Evolutionary conservation across 164 flowering plant species (phyloP).

Genomic region (Chimonanthus praecox): DNA sequence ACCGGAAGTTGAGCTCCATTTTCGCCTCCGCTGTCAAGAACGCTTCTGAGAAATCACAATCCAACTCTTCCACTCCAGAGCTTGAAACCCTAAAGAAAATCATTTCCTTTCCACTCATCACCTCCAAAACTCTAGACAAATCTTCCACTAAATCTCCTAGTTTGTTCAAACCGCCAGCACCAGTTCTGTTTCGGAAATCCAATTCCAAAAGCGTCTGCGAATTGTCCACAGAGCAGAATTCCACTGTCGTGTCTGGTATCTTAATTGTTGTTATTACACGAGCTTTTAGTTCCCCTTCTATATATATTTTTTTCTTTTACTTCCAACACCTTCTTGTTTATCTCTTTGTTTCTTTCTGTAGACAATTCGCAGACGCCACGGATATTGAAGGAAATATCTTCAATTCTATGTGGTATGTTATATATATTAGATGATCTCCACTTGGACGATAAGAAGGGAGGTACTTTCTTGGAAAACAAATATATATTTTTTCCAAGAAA

Average conservation of each 20-base stretch:
- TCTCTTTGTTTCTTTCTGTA: constrained; percentile 6
- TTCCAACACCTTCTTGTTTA: neutral
- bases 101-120: constrained; percentile 12
- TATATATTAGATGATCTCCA: neutral
- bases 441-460: too few species aligned
- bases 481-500: too few species aligned
- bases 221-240: neutral
- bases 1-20: constrained; percentile 20
- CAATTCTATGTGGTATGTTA: constrained; percentile 32
- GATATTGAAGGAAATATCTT: constrained; percentile 22
- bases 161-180: neutral
- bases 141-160: constrained; percentile 3
- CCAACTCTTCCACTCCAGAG: constrained; percentile 1
- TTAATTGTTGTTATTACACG: neutral
- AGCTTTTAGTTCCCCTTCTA: neutral
- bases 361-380: constrained; percentile 6
- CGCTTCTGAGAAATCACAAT: constrained; percentile 1
- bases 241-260: constrained; percentile 7
- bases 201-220: neutral
- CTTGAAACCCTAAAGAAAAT: constrained; percentile 7
- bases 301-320: neutral
- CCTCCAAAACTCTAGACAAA: constrained; percentile 1
- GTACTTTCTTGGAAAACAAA: too few species aligned
- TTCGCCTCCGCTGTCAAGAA: constrained; percentile 18
- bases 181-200: constrained; percentile 2